Base-by-base conservation (phyloP, 352 stramenopile genomes). In the Globisporangium uncinulatum region DNA sequence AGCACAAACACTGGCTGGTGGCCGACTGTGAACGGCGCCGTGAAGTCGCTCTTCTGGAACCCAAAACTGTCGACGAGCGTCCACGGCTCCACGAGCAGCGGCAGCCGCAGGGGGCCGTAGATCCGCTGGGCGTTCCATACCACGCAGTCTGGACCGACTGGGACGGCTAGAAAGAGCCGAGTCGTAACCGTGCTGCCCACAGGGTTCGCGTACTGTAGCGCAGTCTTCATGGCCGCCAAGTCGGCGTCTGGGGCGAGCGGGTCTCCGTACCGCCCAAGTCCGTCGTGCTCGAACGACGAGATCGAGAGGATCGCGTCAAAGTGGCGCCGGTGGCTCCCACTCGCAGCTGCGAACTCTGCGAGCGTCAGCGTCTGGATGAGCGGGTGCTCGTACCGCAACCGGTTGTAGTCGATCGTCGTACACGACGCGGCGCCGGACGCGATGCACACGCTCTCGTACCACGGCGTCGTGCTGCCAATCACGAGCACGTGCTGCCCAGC, bases 191-290 rank as follows among this genome's bases (percentile, higher is more conserved):
- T n/a, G 31, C 37, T n/a, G 2, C 42, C 60, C 13, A 14, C 10
- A 14, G 62, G 60, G 17, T 70, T 59, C 6, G 59, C 54, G 39
- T 75, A 61, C 46, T 68, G 48, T 15, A 62, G 44, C 37, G 73
- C 49, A 14, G 65, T 57, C 48, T 67, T 55, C 70, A 90, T 88
- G 9, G 69, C 59, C 20, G 67, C 59, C 10, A 91, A 54, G 51
- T 94, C 82, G 4, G 67, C 84, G 20, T 79, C 59, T 0, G 78
- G 71, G 52, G 76, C 69, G 13, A 92, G 53, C 17, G 67, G 70
- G 54, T 93, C 82, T 10, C 81, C 80, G 59, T 87, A 88, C 10
- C 84, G 63, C 3, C 82, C 83, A 3, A 94, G 62, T 9, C 83
- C 83, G 61, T 88, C 73, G 61, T 91, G 84, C 59, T 92, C 78